Evolutionary conservation across 2,329 filamentous ascomycete species (phyloP).

Genomic region (Xylaria hypoxylon): DNA sequence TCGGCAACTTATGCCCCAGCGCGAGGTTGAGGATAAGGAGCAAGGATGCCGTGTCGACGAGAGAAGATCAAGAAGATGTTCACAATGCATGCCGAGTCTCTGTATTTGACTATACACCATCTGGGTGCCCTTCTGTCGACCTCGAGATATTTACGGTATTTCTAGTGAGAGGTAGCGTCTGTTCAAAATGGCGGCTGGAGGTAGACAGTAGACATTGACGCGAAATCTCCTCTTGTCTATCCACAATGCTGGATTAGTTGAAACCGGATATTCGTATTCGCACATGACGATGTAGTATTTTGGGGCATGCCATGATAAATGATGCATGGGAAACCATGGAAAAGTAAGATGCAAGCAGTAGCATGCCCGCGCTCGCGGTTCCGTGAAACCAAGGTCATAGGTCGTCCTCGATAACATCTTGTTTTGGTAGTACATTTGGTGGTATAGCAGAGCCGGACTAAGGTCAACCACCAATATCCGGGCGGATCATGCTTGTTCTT

Average conservation of each 20-base stretch:
- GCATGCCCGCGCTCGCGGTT: constrained; percentile 15
- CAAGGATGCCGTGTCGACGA: constrained; percentile 3
- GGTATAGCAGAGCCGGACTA: constrained; percentile 13
- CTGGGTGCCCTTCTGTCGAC: constrained; percentile 9
- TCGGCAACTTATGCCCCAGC: not conserved
- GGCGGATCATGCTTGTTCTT: not conserved
- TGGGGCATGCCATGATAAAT: constrained; percentile 16
- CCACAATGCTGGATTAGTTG: constrained; percentile 18
- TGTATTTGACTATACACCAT: constrained; percentile 7
- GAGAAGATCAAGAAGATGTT: not conserved
- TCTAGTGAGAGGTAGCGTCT: constrained; percentile 15
- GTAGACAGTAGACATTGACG: constrained; percentile 11
- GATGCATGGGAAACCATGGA: constrained; percentile 17
- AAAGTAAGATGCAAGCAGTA: constrained; percentile 29
- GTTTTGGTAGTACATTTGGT: constrained; percentile 34
- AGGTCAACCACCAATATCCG: constrained; percentile 17
- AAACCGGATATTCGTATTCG: constrained; percentile 29
- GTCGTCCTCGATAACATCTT: constrained; percentile 27
- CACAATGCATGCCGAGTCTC: constrained; percentile 3
- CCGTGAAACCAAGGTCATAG: constrained; percentile 10
- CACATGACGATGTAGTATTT: constrained; percentile 26
- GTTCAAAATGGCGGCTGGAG: not conserved
- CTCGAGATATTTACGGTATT: constrained; percentile 17
- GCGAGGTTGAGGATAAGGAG: constrained; percentile 1
- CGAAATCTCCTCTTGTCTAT: constrained; percentile 19